Evolutionary conservation across 495 filamentous ascomycete genomes (phyloP), one percentile per base, ranked within the genome.

Genomic region (Lentithecium fluviatile): DNA sequence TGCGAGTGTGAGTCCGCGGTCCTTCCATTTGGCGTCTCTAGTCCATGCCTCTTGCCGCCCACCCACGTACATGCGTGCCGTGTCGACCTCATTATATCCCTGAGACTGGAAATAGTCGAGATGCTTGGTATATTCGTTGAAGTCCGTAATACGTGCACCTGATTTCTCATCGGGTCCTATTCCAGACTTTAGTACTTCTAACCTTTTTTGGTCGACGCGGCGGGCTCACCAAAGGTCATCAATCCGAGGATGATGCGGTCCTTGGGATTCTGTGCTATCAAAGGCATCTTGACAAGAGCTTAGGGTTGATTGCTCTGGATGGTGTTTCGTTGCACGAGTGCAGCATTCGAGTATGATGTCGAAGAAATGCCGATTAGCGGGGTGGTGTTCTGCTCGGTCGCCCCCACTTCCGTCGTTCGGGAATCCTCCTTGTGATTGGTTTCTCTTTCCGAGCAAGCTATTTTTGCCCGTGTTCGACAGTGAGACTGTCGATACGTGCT

Each of bases 11-110:
- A 97, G 73, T 0, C 92, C 91, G 43, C 88, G 81, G 45, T 92
- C 85, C 69, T 89, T 86, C 89, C 89, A 97, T 12, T 81, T 77
- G 0, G 88, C 86, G 58, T 88, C 78, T 15, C 81, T 77, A 0
- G 90, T 95, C 68, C 87, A 96, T 13, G 83, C 85, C 73, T 97
- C 93, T 68, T 97, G 92, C 49, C 83, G 74, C 36, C 88, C 83
- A 21, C 73, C 83, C 24, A 88, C 73, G 69, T 97, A 97, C 34
- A 82, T 66, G 1, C 90, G 82, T 4, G 83, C 80, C 2, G 82
- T 84, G 68, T 86, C 84, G 58, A 86, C 65, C 52, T 84, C 80
- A 49, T 75, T 76, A 71, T 85, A 77, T 20, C 82, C 82, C 59
- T 79, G 70, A 0, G 56, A 50, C 65, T 85, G 80, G 69, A 87